Evolutionary conservation across 768 basidiomycete genomes (phyloP).

Genomic region (Lactarius trivialis): DNA sequence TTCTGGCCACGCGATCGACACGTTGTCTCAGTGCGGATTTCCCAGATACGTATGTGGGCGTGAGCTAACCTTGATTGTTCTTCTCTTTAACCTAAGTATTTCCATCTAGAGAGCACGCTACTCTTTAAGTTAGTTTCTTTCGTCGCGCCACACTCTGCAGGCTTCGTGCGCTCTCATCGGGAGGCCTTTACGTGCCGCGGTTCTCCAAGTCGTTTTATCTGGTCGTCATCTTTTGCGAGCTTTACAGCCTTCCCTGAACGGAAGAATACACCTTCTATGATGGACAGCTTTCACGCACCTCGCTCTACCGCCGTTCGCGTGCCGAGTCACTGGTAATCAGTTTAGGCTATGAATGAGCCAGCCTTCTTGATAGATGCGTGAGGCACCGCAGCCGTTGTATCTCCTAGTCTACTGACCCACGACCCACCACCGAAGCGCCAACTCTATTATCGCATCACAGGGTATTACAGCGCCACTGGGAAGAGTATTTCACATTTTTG

Average conservation of each 20-base stretch:
- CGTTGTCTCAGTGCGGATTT: not conserved
- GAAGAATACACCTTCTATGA: not conserved
- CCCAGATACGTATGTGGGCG: not conserved
- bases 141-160: not conserved
- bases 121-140: not conserved
- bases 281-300: not conserved
- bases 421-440: not conserved
- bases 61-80: not conserved
- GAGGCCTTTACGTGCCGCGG: not conserved
- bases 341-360: not conserved
- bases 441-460: not conserved
- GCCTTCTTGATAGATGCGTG: not conserved
- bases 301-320: not conserved
- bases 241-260: not conserved
- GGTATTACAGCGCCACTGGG: not conserved
- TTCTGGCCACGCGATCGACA: constrained; percentile 1
- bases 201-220: not conserved
- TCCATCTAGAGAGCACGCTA: not conserved
- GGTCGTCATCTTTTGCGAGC: not conserved
- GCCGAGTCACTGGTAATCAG: not conserved
- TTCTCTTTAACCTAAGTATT: not conserved
- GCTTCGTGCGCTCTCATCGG: not conserved
- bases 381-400: not conserved
- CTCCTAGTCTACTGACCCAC: not conserved
- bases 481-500: not conserved